Base-by-base conservation (phyloP, 306 rosid genomes). In the Phaseolus lunatus region DNA sequence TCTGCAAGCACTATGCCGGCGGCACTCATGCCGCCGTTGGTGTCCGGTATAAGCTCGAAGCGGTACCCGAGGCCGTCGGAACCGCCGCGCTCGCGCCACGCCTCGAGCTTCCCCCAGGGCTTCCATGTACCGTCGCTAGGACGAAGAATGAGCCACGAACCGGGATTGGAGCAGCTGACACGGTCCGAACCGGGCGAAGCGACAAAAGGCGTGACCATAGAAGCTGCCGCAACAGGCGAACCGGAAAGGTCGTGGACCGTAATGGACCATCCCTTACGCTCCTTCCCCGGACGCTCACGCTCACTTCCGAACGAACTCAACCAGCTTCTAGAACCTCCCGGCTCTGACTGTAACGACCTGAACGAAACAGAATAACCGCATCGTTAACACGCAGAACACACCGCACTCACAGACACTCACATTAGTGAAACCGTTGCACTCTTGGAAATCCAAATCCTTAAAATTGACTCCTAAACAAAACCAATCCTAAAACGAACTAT, bases 161-260 rank as follows among this genome's bases (percentile, higher is more conserved):
- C 96, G 0, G 96, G 92, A 68, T 85, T 90, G 2, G 96, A 88
- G 59, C 92, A 89, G 47, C 92, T 90, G 3, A 90, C 96, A 9
- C 96, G 77, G 71, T 90, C 92, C 4, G 92, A 86, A 72, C 92
- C 90, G 45, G 92, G 92, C 0, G 96, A 90, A 0, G 96, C 91
- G 0, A 90, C 96, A 12, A 90, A 90, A 0, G 96, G 96, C 0
- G 91, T 90, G 4, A 85, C 92, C 96, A 90, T 90, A 0, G 96
- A 90, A 13, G 96, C 96, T 0, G 86, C 87, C 1, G 96, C 96
- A 0, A 90, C 96, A 0, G 96, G 96, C 0, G 96, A 90, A 19
- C 96, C 96, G 11, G 96, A 90, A 39, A 90, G 92, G 37, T 90
- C 96, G 48, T 90, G 96, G 39, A 90, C 86, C 29, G 88, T 90